phyloP scores from a whole-genome alignment of 192 early-diverging fungal genomes.

The Pecoramyces ruminantium region DNA sequence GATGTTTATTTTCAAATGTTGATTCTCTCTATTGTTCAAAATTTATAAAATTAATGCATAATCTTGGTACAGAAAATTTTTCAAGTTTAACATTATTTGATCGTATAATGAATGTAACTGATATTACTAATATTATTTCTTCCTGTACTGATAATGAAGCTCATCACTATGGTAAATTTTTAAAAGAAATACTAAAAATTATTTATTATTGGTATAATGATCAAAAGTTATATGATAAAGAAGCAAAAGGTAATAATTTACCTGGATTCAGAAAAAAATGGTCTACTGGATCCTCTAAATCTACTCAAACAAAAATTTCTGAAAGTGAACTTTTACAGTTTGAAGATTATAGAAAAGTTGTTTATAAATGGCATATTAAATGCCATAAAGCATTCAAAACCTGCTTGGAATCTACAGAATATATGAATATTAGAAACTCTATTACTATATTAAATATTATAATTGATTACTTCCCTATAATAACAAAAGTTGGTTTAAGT shows the following conservation, averaged over 20 bases:
- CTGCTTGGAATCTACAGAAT: conserved; percentile 38
- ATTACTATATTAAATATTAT: conserved; percentile 53
- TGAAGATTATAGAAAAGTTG: conserved; percentile 38
- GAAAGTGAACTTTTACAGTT: conserved; percentile 28
- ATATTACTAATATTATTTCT: conserved; percentile 27
- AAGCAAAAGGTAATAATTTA: conserved; percentile 30
- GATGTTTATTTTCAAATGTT: conserved; percentile 35
- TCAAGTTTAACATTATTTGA: conserved; percentile 56
- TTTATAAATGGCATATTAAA: conserved; percentile 59
- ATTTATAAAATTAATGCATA: conserved; percentile 54
- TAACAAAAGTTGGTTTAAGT: conserved; percentile 27
- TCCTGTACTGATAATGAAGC: conserved; percentile 57
- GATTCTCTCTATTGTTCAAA: conserved; percentile 63
- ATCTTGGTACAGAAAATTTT: conserved; percentile 46
- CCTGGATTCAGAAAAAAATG: conserved; percentile 58
- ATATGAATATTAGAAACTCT: conserved; percentile 55
- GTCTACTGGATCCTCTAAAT: conserved; percentile 12
- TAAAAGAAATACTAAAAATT: conserved; percentile 29
- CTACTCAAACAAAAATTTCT: conserved; percentile 8
- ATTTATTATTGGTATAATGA: conserved; percentile 39
- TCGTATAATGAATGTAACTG: conserved; percentile 17
- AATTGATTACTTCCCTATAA: conserved; percentile 36
- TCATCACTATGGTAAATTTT: conserved; percentile 49
- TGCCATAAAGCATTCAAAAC: conserved; percentile 10
- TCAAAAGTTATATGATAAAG: conserved; percentile 23